Evolutionary conservation across 768 basidiomycete species (phyloP).

Genomic region (Multifurca ochricompacta): DNA sequence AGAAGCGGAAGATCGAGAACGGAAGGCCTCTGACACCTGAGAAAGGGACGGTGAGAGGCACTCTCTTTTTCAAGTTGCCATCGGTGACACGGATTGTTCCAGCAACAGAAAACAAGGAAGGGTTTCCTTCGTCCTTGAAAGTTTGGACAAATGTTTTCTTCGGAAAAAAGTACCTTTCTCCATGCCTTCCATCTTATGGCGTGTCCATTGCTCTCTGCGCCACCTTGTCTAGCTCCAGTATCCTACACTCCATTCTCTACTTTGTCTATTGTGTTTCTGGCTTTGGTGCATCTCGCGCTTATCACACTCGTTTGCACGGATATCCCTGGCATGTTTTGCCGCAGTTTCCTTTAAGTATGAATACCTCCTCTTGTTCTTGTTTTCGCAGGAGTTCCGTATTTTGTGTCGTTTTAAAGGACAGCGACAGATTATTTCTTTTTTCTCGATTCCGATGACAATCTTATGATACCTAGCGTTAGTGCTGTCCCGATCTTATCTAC

Average conservation of each 20-base stretch:
- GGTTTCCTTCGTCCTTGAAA: slow-evolving; percentile 63
- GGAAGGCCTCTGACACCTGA: slow-evolving; percentile 94
- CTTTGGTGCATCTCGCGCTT: slow-evolving; percentile 19
- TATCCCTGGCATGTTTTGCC: slow-evolving; percentile 19
- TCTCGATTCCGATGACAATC: slow-evolving; percentile 20
- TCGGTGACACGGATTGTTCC: neutral
- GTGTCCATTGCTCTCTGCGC: slow-evolving; percentile 32
- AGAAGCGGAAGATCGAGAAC: slow-evolving; percentile 92
- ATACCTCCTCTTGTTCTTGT: slow-evolving; percentile 19
- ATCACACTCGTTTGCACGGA: slow-evolving; percentile 22
- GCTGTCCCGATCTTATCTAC: slow-evolving; percentile 2
- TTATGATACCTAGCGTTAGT: slow-evolving; percentile 21
- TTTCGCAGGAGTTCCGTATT: slow-evolving; percentile 9
- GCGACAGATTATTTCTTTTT: slow-evolving; percentile 2
- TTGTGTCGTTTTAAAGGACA: slow-evolving; percentile 7
- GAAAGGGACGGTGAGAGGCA: slow-evolving; percentile 66
- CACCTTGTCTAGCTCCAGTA: slow-evolving; percentile 34
- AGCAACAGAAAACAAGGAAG: slow-evolving; percentile 42
- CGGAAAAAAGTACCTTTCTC: slow-evolving; percentile 26
- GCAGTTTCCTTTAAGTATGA: slow-evolving; percentile 19
- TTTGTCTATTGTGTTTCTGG: slow-evolving; percentile 20
- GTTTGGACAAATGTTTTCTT: slow-evolving; percentile 21
- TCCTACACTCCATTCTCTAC: slow-evolving; percentile 36
- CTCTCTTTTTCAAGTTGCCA: neutral
- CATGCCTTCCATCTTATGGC: slow-evolving; percentile 28